phyloP scores from a whole-genome alignment of 2,329 filamentous ascomycete species.

The Sordariomycetes sp. region DNA sequence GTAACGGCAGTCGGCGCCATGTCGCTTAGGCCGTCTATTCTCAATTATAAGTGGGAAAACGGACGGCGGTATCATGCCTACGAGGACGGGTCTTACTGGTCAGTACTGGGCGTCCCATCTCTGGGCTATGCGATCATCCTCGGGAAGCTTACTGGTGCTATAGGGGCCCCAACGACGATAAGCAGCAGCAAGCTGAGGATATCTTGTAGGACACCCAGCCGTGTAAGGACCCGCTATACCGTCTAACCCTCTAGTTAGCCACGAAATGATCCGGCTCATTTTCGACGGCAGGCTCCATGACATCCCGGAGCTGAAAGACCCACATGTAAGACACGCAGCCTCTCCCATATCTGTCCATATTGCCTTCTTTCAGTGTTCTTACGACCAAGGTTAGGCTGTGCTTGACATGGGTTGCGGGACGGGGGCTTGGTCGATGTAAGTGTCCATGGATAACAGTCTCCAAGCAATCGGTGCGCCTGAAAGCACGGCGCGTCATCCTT shows the following conservation, averaged over 20 bases:
- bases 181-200: constrained; percentile 16
- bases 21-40: constrained; percentile 29
- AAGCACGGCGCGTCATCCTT: background rate
- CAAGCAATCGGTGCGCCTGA: too few species aligned
- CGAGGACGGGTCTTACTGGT: constrained; percentile 25
- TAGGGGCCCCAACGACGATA: constrained; percentile 17
- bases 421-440: constrained; percentile 38
- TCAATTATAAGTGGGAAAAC: constrained; percentile 31
- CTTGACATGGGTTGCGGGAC: constrained; percentile 51
- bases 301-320: constrained; percentile 24
- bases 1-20: too few species aligned
- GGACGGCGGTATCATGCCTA: constrained; percentile 36
- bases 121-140: background rate
- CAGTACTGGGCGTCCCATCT: background rate
- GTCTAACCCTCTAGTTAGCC: constrained; percentile 41
- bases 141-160: background rate
- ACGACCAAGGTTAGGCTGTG: too few species aligned
- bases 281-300: constrained; percentile 29
- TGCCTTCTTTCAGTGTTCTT: too few species aligned
- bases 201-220: constrained; percentile 10
- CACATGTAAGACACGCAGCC: constrained; percentile 4
- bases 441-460: too few species aligned
- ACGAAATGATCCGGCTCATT: too few species aligned
- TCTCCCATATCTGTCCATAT: background rate
- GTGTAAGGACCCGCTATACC: constrained; percentile 5